phyloP scores from a whole-genome alignment of 2,329 filamentous ascomycete genomes.

The Fusarium foetens region DNA sequence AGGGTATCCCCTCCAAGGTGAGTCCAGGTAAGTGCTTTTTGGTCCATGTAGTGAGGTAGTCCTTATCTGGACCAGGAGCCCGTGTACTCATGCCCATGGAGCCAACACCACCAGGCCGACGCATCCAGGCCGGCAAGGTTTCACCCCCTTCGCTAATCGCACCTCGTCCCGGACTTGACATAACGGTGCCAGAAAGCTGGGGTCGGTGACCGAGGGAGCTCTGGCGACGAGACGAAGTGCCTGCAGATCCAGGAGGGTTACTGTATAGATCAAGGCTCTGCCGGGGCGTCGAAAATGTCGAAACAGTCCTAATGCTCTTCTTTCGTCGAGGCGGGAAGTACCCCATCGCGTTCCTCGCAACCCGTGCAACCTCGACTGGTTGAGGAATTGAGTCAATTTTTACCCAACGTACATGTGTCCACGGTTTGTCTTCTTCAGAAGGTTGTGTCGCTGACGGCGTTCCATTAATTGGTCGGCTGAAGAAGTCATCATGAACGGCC shows the following conservation, averaged over 20 bases:
- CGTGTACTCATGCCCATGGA: conserved; percentile 77
- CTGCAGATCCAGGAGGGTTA: conserved; percentile 51
- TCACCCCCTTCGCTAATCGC: conserved; percentile 54
- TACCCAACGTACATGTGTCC: conserved; percentile 92
- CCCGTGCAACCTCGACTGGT: conserved; percentile 85
- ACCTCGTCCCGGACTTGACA: conserved; percentile 50
- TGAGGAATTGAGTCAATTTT: conserved; percentile 74
- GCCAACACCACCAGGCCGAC: conserved; percentile 88
- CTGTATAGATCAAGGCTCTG: conserved; percentile 71
- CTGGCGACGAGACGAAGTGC: conserved; percentile 53
- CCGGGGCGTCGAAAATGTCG: conserved; percentile 73
- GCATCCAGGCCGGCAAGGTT: conserved; percentile 69
- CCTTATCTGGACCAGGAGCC: conserved; percentile 82
- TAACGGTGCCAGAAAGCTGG: conserved; percentile 47
- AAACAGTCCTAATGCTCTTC: conserved; percentile 78
- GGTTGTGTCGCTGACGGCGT: conserved; percentile 42
- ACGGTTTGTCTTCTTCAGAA: conserved; percentile 67
- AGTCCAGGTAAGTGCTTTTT: conserved; percentile 84
- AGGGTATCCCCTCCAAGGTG: conserved; percentile 73
- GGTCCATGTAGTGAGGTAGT: conserved; percentile 85
- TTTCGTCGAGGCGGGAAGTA: conserved; percentile 92
- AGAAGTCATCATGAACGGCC: conserved; percentile 54
- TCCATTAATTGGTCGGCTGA: conserved; percentile 51
- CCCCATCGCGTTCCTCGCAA: conserved; percentile 82
- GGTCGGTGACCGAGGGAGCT: conserved; percentile 54